These are phyloP conservation scores for Ustilago shanxiensis DNA, from an alignment of 1,284 basidiomycete species.

Conservation along the genomic window DNA sequence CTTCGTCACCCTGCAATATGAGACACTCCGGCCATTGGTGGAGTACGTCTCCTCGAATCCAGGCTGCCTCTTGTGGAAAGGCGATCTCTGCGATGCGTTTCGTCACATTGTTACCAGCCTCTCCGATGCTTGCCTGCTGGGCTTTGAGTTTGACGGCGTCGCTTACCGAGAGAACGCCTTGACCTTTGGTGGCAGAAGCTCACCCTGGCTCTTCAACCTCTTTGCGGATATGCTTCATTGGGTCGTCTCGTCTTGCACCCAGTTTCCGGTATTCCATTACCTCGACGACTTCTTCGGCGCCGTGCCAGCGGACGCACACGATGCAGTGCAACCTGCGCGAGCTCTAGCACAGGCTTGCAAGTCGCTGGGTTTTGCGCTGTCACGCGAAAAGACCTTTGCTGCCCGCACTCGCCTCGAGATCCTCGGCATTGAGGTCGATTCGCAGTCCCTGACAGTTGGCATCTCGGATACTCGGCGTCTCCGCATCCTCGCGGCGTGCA, in stretches of 20 bases:
- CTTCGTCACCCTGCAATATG: background rate
- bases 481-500: background rate
- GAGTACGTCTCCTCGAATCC: background rate
- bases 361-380: background rate
- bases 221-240: background rate
- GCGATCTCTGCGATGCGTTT: background rate
- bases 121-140: background rate
- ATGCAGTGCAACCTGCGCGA: background rate
- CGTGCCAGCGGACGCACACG: background rate
- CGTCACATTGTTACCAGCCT: background rate
- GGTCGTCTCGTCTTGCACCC: background rate
- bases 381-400: background rate
- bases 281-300: background rate
- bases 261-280: background rate
- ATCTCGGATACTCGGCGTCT: background rate
- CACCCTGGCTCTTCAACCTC: conserved; percentile 3
- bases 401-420: background rate
- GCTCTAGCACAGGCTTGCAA: background rate
- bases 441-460: background rate
- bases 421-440: background rate
- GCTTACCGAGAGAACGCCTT: background rate
- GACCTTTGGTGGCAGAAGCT: background rate
- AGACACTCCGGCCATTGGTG: background rate
- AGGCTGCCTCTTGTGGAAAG: background rate
- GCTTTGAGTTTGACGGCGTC: background rate